phyloP scores from a whole-genome alignment of 441 rosid species.

The Pelargonium citronellum region DNA sequence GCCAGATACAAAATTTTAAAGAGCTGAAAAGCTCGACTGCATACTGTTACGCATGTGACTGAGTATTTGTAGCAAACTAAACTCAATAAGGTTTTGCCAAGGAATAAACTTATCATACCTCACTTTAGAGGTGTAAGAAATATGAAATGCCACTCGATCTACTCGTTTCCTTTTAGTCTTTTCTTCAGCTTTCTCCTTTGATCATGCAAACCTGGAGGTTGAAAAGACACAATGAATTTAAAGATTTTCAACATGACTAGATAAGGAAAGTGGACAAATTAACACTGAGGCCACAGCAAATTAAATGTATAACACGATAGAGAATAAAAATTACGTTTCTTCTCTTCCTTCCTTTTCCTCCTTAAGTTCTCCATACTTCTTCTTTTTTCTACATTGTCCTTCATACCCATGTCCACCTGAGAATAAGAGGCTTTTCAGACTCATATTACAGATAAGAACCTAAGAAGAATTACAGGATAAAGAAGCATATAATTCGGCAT shows the following conservation, averaged over 20 bases:
- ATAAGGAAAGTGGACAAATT: neutral
- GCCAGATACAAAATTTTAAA: neutral
- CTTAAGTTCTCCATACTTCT: constrained; percentile 38
- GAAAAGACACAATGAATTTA: neutral
- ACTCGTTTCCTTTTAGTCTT: constrained; percentile 26
- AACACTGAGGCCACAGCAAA: neutral
- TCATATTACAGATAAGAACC: neutral
- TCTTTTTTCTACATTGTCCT: constrained; percentile 51
- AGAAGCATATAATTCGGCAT: neutral
- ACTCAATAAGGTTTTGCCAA: neutral
- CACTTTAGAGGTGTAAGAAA: neutral
- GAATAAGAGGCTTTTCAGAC: neutral
- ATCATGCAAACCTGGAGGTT: constrained; percentile 55
- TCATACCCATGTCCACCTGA: constrained; percentile 49
- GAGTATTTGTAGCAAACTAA: neutral
- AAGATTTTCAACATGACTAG: neutral
- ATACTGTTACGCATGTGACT: neutral
- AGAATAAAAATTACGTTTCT: constrained; percentile 42
- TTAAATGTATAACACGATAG: neutral
- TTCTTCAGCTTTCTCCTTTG: constrained; percentile 70
- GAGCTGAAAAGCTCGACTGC: neutral
- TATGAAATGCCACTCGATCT: constrained; percentile 2
- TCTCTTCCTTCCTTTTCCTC: constrained; percentile 77
- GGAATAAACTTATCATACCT: neutral
- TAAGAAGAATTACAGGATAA: neutral